phyloP scores from a whole-genome alignment of 495 filamentous ascomycete species.

The Daldinia bambusicola region DNA sequence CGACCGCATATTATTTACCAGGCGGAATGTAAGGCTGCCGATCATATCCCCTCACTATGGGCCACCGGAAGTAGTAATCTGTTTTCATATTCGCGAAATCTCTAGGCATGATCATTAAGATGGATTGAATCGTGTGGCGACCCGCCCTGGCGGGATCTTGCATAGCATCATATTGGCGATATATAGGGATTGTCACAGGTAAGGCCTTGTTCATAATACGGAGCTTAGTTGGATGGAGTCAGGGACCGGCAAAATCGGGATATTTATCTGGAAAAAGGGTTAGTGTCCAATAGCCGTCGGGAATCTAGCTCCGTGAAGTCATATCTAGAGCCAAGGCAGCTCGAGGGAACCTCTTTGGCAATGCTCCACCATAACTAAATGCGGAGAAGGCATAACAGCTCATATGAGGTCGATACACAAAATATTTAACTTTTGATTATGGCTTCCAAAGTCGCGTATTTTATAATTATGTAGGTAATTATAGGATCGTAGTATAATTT shows the following conservation, averaged over 20 bases:
- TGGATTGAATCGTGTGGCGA: slow-evolving; percentile 10
- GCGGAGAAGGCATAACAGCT: slow-evolving; percentile 18
- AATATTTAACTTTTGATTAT: slow-evolving; percentile 1
- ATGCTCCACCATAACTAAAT: slow-evolving; percentile 17
- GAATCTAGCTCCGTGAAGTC: slow-evolving; percentile 40
- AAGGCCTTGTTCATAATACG: slow-evolving; percentile 36
- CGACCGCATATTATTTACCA: slow-evolving; percentile 6
- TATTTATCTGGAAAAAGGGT: slow-evolving; percentile 44
- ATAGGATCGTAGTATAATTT: background rate
- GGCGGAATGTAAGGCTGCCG: slow-evolving; percentile 6
- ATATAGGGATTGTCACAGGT: slow-evolving; percentile 20
- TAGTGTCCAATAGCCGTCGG: slow-evolving; percentile 40
- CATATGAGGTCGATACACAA: background rate
- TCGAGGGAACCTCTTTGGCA: slow-evolving; percentile 22
- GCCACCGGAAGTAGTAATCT: slow-evolving; percentile 39
- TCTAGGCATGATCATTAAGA: slow-evolving; percentile 24
- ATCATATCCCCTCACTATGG: slow-evolving; percentile 31
- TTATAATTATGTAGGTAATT: background rate
- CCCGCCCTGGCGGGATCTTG: slow-evolving; percentile 32
- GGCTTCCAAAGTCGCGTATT: slow-evolving; percentile 9
- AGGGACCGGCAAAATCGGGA: slow-evolving; percentile 42
- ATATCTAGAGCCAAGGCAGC: slow-evolving; percentile 17
- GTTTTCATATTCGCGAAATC: slow-evolving; percentile 23
- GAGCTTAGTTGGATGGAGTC: slow-evolving; percentile 36
- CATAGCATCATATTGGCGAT: slow-evolving; percentile 23